Evolutionary conservation across 148 eudicot genomes (phyloP), one percentile per base, ranked within the genome.

Genomic region (Nepenthes gracilis): DNA sequence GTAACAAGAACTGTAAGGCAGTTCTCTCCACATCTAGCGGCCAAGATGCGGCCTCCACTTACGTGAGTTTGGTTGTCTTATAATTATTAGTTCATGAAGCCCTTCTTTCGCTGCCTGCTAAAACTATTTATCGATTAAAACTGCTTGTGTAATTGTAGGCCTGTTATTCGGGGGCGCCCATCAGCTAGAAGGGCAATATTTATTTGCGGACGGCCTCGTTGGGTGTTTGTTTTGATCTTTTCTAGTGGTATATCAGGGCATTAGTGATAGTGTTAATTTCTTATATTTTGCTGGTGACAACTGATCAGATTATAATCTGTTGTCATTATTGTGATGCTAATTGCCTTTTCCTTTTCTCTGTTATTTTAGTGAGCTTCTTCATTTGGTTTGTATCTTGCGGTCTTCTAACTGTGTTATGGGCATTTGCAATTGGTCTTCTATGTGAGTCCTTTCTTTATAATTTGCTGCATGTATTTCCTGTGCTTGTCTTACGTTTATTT

Each of bases 161-260:
- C 97, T 81, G 97, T 92, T 65, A 83, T 92, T 66, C 96, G 97
- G 51, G 97, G 97, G 36, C 97, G 97, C 48, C 97, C 97, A 57
- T 92, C 97, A n/a, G 79, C 90, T 33, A 92, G 83, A 75, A 79
- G 97, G 73, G 70, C 90, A 55, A 88, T 92, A 57, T 76, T 69
- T 73, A 82, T 92, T 56, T 92, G 97, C 71, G 97, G 97, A 70
- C 78, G 83, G 23, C 97, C 97, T 77, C 90, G 97, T 63, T 85
- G 90, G 96, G 83, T 83, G 64, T 85, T 88, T 82, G 94, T 83
- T 70, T 68, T 74, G 50, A 35, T 77, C 36, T 88, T 72, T 58
- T 84, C 94, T 59, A 14, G 71, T 75, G 83, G 97, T 88, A 80
- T 40, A 78, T 35, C 33, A 57, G 32, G 33, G 15, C 57, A 54